Evolutionary conservation across 129 eudicot genomes (phyloP), one percentile per base, ranked within the genome.

Genomic region (Apium graveolens): DNA sequence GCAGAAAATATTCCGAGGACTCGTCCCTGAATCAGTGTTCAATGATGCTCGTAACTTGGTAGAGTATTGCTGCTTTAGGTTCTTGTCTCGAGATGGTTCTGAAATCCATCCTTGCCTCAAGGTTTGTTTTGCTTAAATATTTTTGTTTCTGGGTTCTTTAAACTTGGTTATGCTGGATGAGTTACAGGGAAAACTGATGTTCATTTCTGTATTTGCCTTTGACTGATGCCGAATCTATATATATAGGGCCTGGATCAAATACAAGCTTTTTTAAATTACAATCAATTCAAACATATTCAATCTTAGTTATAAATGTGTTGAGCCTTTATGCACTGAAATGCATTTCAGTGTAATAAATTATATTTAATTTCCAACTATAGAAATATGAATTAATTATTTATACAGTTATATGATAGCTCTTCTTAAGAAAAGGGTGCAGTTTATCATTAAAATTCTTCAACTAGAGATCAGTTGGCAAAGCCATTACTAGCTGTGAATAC

Each of bases 31-130:
- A 82, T 81, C 89, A 38, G 81, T 84, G n/a, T 69, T 81, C 80
- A 81, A 78, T 43, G 83, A 90, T 76, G 86, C 92, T 55, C 89
- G 89, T 53, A 84, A 81, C 84, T 79, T 88, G 72, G 96, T 90
- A 85, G 96, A 90, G 70, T 90, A 88, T 78, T 88, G 92, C 81
- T 90, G 90, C 86, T 90, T 90, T 78, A 88, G 96, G 81, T 90
- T 86, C 83, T 84, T 90, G 81, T 90, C 92, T 55, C 84, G 86
- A 79, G 90, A 87, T 66, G 79, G 65, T 84, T 85, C 88, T 63
- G 88, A 85, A 46, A 73, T 90, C 76, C 95, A 90, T 86, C 89
- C 89, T 43, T 71, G 83, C 88, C 90, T 88, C 60, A 84, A 90
- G 92, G 96, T 90, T 43, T 63, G 87, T 73, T 75, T 51, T 31